Base-by-base conservation (phyloP, 163 green algal species). In the Coccomyxa subellipsoidea region DNA sequence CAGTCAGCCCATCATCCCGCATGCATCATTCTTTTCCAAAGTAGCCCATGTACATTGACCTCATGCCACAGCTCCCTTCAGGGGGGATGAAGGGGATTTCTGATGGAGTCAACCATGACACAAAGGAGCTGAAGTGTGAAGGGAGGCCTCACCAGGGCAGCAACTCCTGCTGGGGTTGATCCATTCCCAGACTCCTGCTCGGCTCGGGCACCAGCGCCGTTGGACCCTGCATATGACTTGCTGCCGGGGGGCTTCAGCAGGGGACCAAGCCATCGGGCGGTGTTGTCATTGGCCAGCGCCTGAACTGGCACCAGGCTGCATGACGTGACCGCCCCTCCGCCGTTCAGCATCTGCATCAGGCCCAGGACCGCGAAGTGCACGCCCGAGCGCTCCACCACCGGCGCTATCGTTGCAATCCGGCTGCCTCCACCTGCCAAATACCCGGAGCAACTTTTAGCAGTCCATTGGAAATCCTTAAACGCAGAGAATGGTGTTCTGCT, bases 271-370 rank as follows among this genome's bases (percentile, higher is more conserved):
- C 29, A 73, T 23, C 4, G n/a, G 18, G 21, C n/a, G 66, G 29
- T 23, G 66, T n/a, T 73, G 29, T n/a, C 29, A 35, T 35, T 73
- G 70, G 32, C 40, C 4, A 77, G 31, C 31, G 2, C 21, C 70
- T 38, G 70, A 12, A 34, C 70, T 27, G 70, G 76, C 79, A n/a
- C 37, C 39, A 85, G 79, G 27, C 66, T 37, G 39, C 70, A 80
- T n/a, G 27, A 31, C 69, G 59, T 31, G 21, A 99, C 87, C 0
- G 95, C 93, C 21, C 93, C 96, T 69, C 94, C 94, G 23, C 89
- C 84, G 82, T 99, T 99, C 38, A 97, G 90, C 94, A 99, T 98
- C 59, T 91, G 85, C 2, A 79, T 34, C 8, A 98, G 87, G 0
- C 96, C 96, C 5, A 99, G 35, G 2, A 92, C 82, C 15, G 92